Evolutionary conservation across 306 rosid species (phyloP), one percentile per base, ranked within the genome.

Genomic region (Medicago truncatula): DNA sequence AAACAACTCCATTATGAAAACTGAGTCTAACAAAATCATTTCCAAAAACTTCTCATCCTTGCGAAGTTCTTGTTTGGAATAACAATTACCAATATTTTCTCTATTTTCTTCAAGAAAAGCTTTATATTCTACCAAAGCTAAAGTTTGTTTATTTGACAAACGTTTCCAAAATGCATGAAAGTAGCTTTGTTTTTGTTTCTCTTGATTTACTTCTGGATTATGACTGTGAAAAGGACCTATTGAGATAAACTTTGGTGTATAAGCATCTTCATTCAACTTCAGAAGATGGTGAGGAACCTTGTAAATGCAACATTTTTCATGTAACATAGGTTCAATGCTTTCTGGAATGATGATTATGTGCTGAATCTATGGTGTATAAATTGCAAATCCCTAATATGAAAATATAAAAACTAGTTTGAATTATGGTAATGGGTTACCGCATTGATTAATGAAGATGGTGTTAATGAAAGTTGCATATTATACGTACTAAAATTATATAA

Each of bases 1-100:
- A 40, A 81, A 75, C 2, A 75, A 71, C 60, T 81, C 80, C 77
- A 81, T 39, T 39, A 81, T 61, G 80, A 81, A 81, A 31, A 81
- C 84, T 5, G 73, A 68, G 10, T 81, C 84, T 17, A 81, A 31
- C 1, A 81, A 25, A 9, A 75, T 40, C 73, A 68, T 60, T 34
- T 60, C 71, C 4, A 75, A 41, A 50, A 81, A 81, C 5, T 60
- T 7, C 0, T 66, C 78, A 16, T 54, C 20, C 23, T 60, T 50
- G 6, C 44, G 34, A 4, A 60, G 16, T 3, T 60, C 80, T 12
- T 54, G 80, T 17, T 47, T 23, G 7, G 76, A 80, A 7, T 80
- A 80, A 75, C 60, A 68, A 1, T 49, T 62, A 6, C 40, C 21
- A 25, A 80, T 80, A n/a, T 17, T 47, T 17, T 67, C 59, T 36